These are phyloP conservation scores for Tardiomyces depauwii DNA, from an alignment of 1,139 yeast species.

Conservation along the genomic window DNA sequence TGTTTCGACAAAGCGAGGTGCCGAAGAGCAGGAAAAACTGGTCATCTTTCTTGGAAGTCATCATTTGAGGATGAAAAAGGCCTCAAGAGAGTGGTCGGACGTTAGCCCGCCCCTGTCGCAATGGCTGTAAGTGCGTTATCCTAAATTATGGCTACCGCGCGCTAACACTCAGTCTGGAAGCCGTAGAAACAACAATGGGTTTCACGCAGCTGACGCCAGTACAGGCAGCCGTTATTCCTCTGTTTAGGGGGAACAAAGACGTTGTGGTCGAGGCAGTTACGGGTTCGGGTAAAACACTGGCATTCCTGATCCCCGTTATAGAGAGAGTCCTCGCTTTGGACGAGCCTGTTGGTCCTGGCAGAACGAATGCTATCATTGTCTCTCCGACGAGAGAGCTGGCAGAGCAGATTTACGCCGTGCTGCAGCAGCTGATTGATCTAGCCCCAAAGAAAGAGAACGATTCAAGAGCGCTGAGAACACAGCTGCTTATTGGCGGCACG, in stretches of 20 bases:
- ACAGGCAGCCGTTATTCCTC: slow-evolving; percentile 90
- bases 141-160: too few species aligned
- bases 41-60: too few species aligned
- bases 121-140: slow-evolving; percentile 22
- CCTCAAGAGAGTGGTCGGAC: slow-evolving; percentile 20
- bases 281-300: slow-evolving; percentile 91
- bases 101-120: slow-evolving; percentile 17
- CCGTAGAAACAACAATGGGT: slow-evolving; percentile 60
- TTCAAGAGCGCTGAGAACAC: slow-evolving; percentile 42
- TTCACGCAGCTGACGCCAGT: slow-evolving; percentile 89
- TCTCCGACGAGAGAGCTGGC: slow-evolving; percentile 94
- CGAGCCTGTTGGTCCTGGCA: slow-evolving; percentile 31
- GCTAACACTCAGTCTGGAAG: slow-evolving; percentile 30
- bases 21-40: neutral
- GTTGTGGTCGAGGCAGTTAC: slow-evolving; percentile 90
- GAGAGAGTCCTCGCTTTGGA: slow-evolving; percentile 32
- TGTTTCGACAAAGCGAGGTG: neutral
- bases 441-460: slow-evolving; percentile 36
- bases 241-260: slow-evolving; percentile 80
- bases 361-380: slow-evolving; percentile 58
- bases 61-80: slow-evolving; percentile 2
- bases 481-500: slow-evolving; percentile 72
- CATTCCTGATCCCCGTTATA: slow-evolving; percentile 70
- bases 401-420: slow-evolving; percentile 62
- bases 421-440: slow-evolving; percentile 46